Evolutionary conservation across 768 basidiomycete genomes (phyloP), one percentile per base, ranked within the genome.

Genomic region (Thelephora ganbajun): DNA sequence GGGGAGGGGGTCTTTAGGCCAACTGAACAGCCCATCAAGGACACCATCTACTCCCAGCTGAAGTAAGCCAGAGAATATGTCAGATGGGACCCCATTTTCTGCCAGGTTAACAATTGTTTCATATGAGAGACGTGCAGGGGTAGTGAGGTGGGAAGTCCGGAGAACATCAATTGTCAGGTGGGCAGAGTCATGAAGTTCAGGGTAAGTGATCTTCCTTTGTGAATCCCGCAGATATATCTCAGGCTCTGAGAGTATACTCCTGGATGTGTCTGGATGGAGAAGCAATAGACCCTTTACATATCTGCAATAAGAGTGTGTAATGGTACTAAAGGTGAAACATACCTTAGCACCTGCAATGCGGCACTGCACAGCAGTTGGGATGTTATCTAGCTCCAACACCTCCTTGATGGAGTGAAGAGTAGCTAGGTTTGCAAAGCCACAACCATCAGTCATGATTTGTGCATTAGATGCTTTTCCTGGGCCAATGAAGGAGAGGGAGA

Each of bases 361-460:
- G 30, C 53, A 51, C 37, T 65, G 63, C 5, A 65, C 44, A 1
- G 63, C 63, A 1, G 51, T 54, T 14, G 63, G 63, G 33, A 48
- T 23, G 1, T 51, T 49, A 16, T 44, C 43, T 59, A 60, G 63
- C 0, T 48, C 6, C 14, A 61, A 47, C n/a, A 46, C 46, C 5
- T 54, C 37, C 22, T 54, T 46, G 5, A 64, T 45, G 5, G 14
- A 2, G 5, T 51, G 43, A 20, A 81, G 61, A 0, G 71, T 77
- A 0, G 73, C 66, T 11, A 67, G 69, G 54, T 83, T 87, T 2
- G 84, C 77, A 22, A 75, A 66, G 0, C 85, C 83, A 60, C 82
- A 83, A 0, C 85, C 85, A 56, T 87, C 85, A 0, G 84, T 86
- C 66, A 83, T 74, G 6, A 52, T 55, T 55, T 59, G 57, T 37